phyloP scores from a whole-genome alignment of 768 basidiomycete genomes.

The Heimioporus sp. region DNA sequence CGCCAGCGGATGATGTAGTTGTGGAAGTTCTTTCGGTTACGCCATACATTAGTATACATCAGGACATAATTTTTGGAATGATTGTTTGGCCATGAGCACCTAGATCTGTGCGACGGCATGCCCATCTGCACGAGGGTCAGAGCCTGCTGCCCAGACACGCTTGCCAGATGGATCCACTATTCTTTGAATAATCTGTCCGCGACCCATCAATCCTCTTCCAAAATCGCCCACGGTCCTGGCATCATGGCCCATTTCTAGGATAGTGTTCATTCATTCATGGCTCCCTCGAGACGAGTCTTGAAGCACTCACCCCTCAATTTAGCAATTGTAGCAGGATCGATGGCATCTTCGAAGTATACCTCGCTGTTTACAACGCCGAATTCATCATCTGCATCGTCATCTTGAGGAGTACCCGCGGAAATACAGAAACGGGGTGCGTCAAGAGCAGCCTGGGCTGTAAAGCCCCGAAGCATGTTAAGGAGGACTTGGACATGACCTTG shows the following conservation, averaged over 20 bases:
- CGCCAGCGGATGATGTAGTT: slow-evolving; percentile 57
- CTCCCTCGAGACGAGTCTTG: background rate
- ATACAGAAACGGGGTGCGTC: slow-evolving; percentile 98
- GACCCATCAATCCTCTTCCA: slow-evolving; percentile 64
- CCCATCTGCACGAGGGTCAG: slow-evolving; percentile 86
- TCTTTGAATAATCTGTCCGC: slow-evolving; percentile 90
- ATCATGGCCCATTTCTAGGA: slow-evolving; percentile 85
- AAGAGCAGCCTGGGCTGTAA: slow-evolving; percentile 83
- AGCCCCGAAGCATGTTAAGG: slow-evolving; percentile 85
- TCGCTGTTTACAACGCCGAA: slow-evolving; percentile 73
- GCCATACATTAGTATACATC: too few species aligned
- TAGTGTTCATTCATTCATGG: slow-evolving; percentile 1
- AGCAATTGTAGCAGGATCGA: slow-evolving; percentile 57
- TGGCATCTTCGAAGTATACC: slow-evolving; percentile 87
- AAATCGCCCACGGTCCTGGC: slow-evolving; percentile 62
- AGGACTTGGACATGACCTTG: slow-evolving; percentile 97
- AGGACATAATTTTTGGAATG: too few species aligned
- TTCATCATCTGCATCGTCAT: slow-evolving; percentile 42
- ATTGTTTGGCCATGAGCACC: background rate
- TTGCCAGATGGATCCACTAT: slow-evolving; percentile 60
- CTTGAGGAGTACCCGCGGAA: slow-evolving; percentile 74
- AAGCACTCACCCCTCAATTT: slow-evolving; percentile 59
- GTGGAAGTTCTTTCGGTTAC: background rate
- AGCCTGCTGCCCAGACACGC: slow-evolving; percentile 93
- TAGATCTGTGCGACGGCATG: slow-evolving; percentile 85